phyloP scores from a whole-genome alignment of 495 filamentous ascomycete genomes.

The Coniosporium apollinis region DNA sequence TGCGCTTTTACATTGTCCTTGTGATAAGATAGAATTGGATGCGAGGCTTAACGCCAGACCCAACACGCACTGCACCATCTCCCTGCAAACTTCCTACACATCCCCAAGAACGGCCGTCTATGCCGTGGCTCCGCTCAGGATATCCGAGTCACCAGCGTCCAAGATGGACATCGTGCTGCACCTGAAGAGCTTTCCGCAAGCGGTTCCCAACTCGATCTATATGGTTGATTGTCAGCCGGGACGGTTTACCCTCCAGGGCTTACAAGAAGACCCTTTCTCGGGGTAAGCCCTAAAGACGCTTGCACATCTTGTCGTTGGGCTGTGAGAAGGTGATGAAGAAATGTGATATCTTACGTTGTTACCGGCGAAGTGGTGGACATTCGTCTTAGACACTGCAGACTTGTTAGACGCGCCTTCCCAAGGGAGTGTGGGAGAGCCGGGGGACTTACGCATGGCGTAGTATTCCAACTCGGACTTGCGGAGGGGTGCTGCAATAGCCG shows the following conservation, averaged over 20 bases:
- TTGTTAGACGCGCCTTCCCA: not conserved
- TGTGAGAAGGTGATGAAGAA: slow-evolving; percentile 12
- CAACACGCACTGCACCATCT: too few species aligned
- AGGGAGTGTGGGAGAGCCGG: too few species aligned
- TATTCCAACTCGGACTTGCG: slow-evolving; percentile 87
- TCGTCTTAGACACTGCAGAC: slow-evolving; percentile 59
- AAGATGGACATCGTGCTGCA: slow-evolving; percentile 91
- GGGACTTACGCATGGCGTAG: slow-evolving; percentile 9
- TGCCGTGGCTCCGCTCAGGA: slow-evolving; percentile 53
- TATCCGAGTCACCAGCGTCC: slow-evolving; percentile 96
- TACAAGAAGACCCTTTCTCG: slow-evolving; percentile 56
- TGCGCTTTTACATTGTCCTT: too few species aligned
- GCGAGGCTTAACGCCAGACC: too few species aligned
- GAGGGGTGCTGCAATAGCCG: too few species aligned
- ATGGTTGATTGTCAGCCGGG: slow-evolving; percentile 22
- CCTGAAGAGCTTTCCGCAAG: slow-evolving; percentile 77
- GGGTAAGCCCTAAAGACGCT: slow-evolving; percentile 28
- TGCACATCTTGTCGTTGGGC: slow-evolving; percentile 13
- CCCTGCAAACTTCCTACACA: too few species aligned
- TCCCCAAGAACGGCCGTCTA: slow-evolving; percentile 20
- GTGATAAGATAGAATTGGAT: too few species aligned
- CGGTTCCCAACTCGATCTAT: slow-evolving; percentile 92
- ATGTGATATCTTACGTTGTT: slow-evolving; percentile 73
- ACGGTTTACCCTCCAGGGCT: slow-evolving; percentile 72
- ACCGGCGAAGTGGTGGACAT: slow-evolving; percentile 89